Conservation (phyloP, 805 yeast genomes). For the Grigorovia transvaalensis region DNA sequence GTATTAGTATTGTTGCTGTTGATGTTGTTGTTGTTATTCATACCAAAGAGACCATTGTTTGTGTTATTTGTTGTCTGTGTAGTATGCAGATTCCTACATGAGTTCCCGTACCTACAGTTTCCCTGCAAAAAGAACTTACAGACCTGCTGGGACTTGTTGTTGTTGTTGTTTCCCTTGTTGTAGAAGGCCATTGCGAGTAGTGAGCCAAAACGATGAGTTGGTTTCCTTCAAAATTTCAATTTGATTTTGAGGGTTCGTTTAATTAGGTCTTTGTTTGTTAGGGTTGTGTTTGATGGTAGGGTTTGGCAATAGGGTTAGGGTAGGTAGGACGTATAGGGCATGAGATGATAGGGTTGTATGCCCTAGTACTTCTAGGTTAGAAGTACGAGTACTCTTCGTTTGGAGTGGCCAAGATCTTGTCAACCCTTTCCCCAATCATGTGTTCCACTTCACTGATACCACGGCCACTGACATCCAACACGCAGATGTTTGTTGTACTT, state of each 20-base stretch:
- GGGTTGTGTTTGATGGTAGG: too few relatives aligned
- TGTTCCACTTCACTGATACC: slow-evolving; percentile 44
- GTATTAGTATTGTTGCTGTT: not conserved
- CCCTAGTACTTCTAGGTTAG: too few relatives aligned
- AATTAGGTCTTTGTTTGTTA: too few relatives aligned
- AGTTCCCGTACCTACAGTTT: slow-evolving; percentile 34
- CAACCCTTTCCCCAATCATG: slow-evolving; percentile 33
- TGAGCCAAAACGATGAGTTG: not conserved
- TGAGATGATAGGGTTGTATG: too few relatives aligned
- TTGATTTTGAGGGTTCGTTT: not conserved
- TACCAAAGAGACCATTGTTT: slow-evolving; percentile 6
- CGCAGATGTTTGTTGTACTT: slow-evolving; percentile 27
- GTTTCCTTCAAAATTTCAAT: not conserved
- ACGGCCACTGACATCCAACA: slow-evolving; percentile 51
- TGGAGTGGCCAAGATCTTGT: slow-evolving; percentile 9
- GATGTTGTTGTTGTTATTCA: not conserved
- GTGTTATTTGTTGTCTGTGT: slow-evolving; percentile 6
- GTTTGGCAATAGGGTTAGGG: too few relatives aligned
- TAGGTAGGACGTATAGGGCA: too few relatives aligned
- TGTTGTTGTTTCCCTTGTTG: not conserved
- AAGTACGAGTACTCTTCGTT: slow-evolving; percentile 2
- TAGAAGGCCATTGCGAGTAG: not conserved
- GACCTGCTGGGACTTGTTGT: slow-evolving; percentile 20
- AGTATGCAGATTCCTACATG: slow-evolving; percentile 36
- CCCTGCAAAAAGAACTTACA: slow-evolving; percentile 38